phyloP scores from a whole-genome alignment of 2,329 filamentous ascomycete genomes.

The Neurospora sp. region DNA sequence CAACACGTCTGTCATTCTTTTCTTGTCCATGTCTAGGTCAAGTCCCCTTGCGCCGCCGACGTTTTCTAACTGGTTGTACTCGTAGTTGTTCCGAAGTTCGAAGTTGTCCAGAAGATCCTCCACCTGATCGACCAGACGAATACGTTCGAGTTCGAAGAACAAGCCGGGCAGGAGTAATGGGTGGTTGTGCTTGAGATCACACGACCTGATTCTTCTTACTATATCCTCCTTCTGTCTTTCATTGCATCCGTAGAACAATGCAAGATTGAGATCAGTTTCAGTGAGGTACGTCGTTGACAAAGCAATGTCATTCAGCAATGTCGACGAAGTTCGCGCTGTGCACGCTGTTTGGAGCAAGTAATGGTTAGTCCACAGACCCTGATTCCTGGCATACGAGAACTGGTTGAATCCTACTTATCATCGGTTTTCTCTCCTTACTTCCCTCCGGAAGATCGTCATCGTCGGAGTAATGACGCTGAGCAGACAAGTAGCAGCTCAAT shows the following conservation, averaged over 20 bases:
- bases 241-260: constrained; percentile 6
- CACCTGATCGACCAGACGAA: background rate
- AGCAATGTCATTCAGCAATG: background rate
- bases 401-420: background rate
- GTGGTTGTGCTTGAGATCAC: background rate
- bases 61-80: background rate
- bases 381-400: background rate
- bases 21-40: constrained; percentile 9
- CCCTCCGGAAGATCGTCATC: background rate
- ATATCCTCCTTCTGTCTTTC: background rate
- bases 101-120: constrained; percentile 6
- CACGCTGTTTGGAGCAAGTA: background rate
- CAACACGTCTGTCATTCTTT: constrained; percentile 9
- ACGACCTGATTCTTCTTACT: background rate
- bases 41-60: background rate
- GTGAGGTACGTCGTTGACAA: background rate
- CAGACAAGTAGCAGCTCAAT: background rate
- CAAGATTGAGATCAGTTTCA: background rate
- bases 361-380: background rate
- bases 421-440: background rate
- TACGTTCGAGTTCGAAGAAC: constrained; percentile 6
- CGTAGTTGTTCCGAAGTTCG: background rate
- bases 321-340: background rate
- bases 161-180: constrained; percentile 4
- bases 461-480: background rate